Conservation (phyloP, 2,329 filamentous ascomycete species). For the Claviceps sp. region DNA sequence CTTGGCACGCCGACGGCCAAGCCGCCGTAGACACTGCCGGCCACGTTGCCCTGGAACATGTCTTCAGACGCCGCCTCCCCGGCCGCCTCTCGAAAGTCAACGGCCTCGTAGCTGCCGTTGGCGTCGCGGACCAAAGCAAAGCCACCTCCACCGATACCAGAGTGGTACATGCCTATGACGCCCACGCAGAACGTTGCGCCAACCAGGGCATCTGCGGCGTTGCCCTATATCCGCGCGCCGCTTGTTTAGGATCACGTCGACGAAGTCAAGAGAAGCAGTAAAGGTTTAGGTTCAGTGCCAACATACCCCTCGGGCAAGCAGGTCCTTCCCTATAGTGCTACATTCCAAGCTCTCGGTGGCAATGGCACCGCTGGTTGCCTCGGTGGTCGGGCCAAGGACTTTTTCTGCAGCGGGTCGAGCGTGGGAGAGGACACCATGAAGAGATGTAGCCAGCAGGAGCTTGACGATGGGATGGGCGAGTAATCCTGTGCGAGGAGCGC, state of each 20-base stretch:
- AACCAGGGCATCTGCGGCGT: conserved; percentile 64
- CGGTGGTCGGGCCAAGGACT: conserved; percentile 10
- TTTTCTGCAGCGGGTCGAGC: conserved; percentile 9
- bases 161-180: conserved; percentile 64
- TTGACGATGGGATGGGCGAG: not conserved
- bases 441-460: conserved; percentile 1
- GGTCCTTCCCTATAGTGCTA: conserved; percentile 52
- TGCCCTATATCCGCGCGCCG: conserved; percentile 34
- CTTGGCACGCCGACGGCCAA: conserved; percentile 60
- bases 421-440: conserved; percentile 3
- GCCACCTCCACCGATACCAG: conserved; percentile 77
- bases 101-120: conserved; percentile 66
- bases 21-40: conserved; percentile 56
- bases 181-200: conserved; percentile 65
- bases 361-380: conserved; percentile 42
- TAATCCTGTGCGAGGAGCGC: not conserved
- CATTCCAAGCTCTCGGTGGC: conserved; percentile 58
- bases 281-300: not conserved
- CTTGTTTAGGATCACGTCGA: too few species aligned
- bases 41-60: conserved; percentile 66
- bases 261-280: too few species aligned
- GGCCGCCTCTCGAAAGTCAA: conserved; percentile 84
- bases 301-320: conserved; percentile 39
- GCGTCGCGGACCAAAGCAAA: conserved; percentile 70
- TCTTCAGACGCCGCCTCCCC: conserved; percentile 68